Evolutionary conservation across 2,329 filamentous ascomycete species (phyloP).

Genomic region (Akanthomyces dipterigenus): DNA sequence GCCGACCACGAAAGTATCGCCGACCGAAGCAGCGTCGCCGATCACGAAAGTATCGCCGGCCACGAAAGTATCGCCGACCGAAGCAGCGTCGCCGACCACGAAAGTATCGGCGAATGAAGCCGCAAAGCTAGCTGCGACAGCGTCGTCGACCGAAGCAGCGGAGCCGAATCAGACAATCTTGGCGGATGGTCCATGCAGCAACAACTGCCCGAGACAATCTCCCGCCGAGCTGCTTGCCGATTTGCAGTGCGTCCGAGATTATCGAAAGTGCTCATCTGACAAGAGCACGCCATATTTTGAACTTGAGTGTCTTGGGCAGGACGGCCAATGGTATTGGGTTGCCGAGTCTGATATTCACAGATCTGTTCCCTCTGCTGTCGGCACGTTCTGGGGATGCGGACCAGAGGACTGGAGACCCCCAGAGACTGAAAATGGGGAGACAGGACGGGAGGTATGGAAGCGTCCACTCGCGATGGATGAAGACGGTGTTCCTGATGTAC

Average conservation of each 20-base stretch:
- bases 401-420: background rate
- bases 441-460: conserved; percentile 1
- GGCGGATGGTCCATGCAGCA: background rate
- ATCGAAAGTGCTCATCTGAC: background rate
- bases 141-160: too few species aligned
- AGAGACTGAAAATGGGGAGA: background rate
- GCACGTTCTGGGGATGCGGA: background rate
- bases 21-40: too few species aligned
- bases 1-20: too few species aligned
- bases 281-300: background rate
- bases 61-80: too few species aligned
- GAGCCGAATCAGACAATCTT: background rate
- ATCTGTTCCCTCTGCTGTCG: background rate
- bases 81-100: too few species aligned
- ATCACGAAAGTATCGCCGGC: too few species aligned
- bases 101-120: too few species aligned
- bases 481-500: conserved; percentile 1
- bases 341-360: background rate
- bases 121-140: too few species aligned
- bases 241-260: background rate
- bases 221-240: background rate
- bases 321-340: conserved; percentile 1
- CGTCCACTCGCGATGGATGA: background rate
- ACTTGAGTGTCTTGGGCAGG: background rate
- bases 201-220: too few species aligned